Conservation (phyloP, 2,329 filamentous ascomycete species). For the Trichoderma sp. region DNA sequence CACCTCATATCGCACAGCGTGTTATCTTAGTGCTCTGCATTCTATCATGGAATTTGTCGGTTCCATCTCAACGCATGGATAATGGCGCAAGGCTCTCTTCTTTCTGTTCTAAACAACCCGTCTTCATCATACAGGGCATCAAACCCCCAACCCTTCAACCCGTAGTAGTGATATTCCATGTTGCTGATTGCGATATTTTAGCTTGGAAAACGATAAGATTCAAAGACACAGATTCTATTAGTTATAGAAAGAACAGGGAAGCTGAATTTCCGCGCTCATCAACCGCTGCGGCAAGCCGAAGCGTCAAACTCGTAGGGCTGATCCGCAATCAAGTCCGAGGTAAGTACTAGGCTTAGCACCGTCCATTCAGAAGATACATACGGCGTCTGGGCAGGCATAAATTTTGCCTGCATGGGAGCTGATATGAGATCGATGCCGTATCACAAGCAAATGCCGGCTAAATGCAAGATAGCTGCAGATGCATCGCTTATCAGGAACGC, state of each 20-base stretch:
- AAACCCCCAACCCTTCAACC: background rate
- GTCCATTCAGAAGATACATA: background rate
- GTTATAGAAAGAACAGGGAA: background rate
- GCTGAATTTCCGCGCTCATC: background rate
- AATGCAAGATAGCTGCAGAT: background rate
- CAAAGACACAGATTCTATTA: background rate
- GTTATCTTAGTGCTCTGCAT: background rate
- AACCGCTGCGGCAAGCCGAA: background rate
- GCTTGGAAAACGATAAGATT: background rate
- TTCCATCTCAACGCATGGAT: background rate
- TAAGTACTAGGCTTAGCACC: background rate
- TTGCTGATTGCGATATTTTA: background rate
- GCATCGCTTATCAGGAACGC: conserved; percentile 1
- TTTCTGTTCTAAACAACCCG: background rate
- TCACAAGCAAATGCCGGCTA: conserved; percentile 9
- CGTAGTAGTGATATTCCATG: background rate
- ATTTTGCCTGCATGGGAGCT: background rate
- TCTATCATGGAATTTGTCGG: background rate
- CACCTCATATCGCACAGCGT: background rate
- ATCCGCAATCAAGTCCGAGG: conserved; percentile 7
- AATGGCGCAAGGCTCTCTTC: background rate
- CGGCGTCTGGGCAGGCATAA: background rate
- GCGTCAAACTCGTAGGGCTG: conserved; percentile 1
- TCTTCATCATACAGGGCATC: background rate
- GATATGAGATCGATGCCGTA: background rate